Base-by-base conservation (phyloP, 2,329 filamentous ascomycete genomes). In the Neocatenulostroma microsporum region DNA sequence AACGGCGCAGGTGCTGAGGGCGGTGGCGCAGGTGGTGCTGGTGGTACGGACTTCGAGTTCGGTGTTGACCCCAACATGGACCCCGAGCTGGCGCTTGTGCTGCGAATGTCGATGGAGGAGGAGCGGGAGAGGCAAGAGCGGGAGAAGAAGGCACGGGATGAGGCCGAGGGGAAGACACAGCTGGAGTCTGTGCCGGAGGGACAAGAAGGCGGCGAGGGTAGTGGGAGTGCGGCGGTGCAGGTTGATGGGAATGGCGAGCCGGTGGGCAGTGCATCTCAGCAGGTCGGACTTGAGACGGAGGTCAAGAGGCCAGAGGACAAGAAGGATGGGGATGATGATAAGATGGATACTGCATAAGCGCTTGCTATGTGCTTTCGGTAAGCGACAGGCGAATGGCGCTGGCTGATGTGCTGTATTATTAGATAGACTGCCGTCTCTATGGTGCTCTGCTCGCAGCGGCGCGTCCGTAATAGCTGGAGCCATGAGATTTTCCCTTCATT, bases 91-190 rank as follows among this genome's bases (percentile, higher is more conserved):
- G 91, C 91, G 15, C 76, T 98, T 50, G 91, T 91, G 35, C 70
- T 98, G 59, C 80, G 91, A 46, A 94, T 98, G 86, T 94, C 85
- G 63, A 86, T 94, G 76, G 91, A 98, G 62, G 91, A 98, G 61
- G 91, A 98, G 66, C 93, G 93, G 69, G 88, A 88, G 44, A 73
- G 91, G 54, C 81, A 93, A 64, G 88, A 94, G 62, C 86, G 86
- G 66, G 78, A 82, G 56, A 84, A 82, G 46, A 81, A 84, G 50
- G 81, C 84, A 50, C 74, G 78, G 41, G 63, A 69, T 24, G 75
- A 72, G 49, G 74, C 76, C 28, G 74, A 83, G 36, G 77, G 78
- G 49, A 89, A 88, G 68, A 77, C 77, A 28, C 76, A 78, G 30
- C 70, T 96, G 49, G 86, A 87, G 55, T 78, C 78, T 30, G 86